These are phyloP conservation scores for Tricholoma matsutake DNA, from an alignment of 768 basidiomycete species.

Conservation along the genomic window DNA sequence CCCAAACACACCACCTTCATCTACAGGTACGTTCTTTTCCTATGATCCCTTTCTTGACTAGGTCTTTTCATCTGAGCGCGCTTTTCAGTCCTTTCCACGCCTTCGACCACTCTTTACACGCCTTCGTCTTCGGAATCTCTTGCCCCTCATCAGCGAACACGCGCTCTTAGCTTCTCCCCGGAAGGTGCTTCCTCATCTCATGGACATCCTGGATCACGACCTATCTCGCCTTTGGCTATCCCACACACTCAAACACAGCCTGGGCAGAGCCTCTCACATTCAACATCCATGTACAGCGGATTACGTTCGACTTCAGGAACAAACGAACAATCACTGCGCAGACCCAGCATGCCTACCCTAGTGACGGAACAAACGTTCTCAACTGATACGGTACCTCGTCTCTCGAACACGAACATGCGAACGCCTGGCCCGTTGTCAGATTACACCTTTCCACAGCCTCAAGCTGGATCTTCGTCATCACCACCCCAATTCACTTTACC, in stretches of 20 bases:
- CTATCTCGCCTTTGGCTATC: slow-evolving; percentile 10
- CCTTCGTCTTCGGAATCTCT: slow-evolving; percentile 34
- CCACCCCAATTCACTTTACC: slow-evolving; percentile 9
- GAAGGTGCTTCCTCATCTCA: slow-evolving; percentile 7
- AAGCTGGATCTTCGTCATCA: background rate
- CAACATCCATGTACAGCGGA: slow-evolving; percentile 24
- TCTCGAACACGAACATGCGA: slow-evolving; percentile 5
- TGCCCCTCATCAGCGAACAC: slow-evolving; percentile 9
- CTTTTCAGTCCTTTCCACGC: slow-evolving; percentile 9
- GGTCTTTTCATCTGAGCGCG: background rate
- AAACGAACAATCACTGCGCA: slow-evolving; percentile 15
- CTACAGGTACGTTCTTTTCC: background rate
- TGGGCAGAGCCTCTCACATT: slow-evolving; percentile 19
- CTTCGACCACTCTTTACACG: slow-evolving; percentile 24
- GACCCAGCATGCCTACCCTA: slow-evolving; percentile 26
- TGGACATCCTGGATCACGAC: slow-evolving; percentile 14
- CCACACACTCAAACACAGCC: slow-evolving; percentile 4
- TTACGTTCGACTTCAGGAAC: slow-evolving; percentile 7
- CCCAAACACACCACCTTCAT: background rate
- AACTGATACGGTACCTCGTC: background rate
- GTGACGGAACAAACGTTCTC: slow-evolving; percentile 11
- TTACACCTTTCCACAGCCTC: slow-evolving; percentile 5
- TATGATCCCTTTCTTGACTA: background rate
- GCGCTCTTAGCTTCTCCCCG: slow-evolving; percentile 24
- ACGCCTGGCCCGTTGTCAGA: background rate